Conservation (phyloP, 768 basidiomycete genomes). For the Mycena metata region DNA sequence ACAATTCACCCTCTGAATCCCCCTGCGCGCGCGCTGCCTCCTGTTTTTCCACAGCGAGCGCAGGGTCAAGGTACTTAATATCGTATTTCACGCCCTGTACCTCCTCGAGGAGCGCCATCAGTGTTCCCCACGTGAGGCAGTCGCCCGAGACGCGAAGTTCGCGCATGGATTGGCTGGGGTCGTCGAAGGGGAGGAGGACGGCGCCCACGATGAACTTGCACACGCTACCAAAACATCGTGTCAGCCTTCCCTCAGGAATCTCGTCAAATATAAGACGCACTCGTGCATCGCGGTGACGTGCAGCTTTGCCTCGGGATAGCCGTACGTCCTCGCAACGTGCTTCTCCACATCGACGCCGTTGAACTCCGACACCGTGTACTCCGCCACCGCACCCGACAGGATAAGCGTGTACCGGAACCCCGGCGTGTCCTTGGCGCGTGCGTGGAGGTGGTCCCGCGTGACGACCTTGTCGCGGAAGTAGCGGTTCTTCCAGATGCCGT, state of each 20-base stretch:
- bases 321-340: slow-evolving; percentile 13
- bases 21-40: slow-evolving; percentile 16
- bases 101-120: slow-evolving; percentile 9
- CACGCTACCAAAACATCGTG: background rate
- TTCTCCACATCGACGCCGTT: slow-evolving; percentile 19
- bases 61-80: slow-evolving; percentile 16
- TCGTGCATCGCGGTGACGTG: slow-evolving; percentile 15
- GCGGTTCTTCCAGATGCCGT: slow-evolving; percentile 10
- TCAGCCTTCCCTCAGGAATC: background rate
- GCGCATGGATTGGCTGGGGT: slow-evolving; percentile 6
- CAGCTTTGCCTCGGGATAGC: slow-evolving; percentile 11
- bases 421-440: slow-evolving; percentile 1
- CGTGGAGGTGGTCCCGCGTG: slow-evolving; percentile 13
- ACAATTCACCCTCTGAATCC: slow-evolving; percentile 12
- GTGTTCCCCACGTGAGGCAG: slow-evolving; percentile 2
- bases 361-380: slow-evolving; percentile 5
- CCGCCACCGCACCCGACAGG: slow-evolving; percentile 3
- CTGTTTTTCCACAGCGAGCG: slow-evolving; percentile 8
- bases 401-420: slow-evolving; percentile 20
- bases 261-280: background rate
- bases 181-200: slow-evolving; percentile 2
- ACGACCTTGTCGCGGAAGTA: slow-evolving; percentile 29
- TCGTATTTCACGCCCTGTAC: slow-evolving; percentile 18
- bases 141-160: slow-evolving; percentile 22
- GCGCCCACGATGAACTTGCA: slow-evolving; percentile 5